Base-by-base conservation (phyloP, 441 rosid genomes). In the Pelargonium citronellum region DNA sequence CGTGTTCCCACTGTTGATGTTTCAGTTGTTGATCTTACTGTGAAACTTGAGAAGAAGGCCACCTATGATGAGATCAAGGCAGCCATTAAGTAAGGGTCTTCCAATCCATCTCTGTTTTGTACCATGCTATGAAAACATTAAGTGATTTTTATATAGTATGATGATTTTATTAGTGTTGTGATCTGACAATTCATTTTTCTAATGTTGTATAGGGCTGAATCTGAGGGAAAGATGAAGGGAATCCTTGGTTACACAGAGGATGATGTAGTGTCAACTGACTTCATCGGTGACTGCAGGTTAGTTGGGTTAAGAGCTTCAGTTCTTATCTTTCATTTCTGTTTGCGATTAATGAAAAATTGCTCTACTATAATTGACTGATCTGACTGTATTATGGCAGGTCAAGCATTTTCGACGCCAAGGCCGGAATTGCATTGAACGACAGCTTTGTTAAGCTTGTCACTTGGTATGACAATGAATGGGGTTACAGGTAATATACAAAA, bases 401-500 rank as follows among this genome's bases (percentile, higher is more conserved):
- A 57, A 87, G 92, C 74, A 86, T 87, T 55, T 87, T 86, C 27
- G 92, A 87, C 74, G 92, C 92, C 9, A 87, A 87, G 77, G 92
- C 92, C 15, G 92, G 92, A 63, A 87, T 87, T 67, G 87, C 90
- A 6, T 71, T 86, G 83, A 87, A 70, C 5, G 77, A 83, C 7
- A 78, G 70, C 0, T 87, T 86, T 72, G 84, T 69, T 67, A 87
- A 87, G 75, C 72, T 87, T 66, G 76, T 87, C 67, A 17, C 88
- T 1, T 87, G 92, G 92, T 87, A 87, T 53, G 92, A 87, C 83
- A 87, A 87, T 20, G 90, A 87, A 27, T 80, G 84, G 87, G 92
- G 90, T 60, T 87, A 87, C 89, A 82, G 85, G 85, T 82, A 81
- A 53, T 17, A 1, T 7, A n/a, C 15, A 34, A 34, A 34, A 34